Evolutionary conservation across 2,329 filamentous ascomycete genomes (phyloP).

Genomic region (Aureobasidium pullulans): DNA sequence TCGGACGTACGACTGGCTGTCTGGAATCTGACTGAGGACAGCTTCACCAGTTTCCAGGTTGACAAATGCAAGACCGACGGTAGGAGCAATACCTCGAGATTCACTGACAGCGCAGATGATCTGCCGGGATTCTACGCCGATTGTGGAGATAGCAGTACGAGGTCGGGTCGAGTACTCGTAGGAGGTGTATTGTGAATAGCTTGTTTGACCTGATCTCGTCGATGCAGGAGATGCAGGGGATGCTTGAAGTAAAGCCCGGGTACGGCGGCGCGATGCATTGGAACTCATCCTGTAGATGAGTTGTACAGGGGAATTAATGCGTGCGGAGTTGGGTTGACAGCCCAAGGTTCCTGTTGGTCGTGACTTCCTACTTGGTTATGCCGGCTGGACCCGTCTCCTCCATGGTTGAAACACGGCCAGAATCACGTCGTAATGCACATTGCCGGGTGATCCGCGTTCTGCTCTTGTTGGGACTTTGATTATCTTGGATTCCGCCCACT

Average conservation of each 20-base stretch:
- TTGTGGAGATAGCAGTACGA: slow-evolving; percentile 50
- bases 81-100: slow-evolving; percentile 76
- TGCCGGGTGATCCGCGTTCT: background rate
- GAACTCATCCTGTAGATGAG: background rate
- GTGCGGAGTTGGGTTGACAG: background rate
- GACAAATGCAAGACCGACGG: slow-evolving; percentile 78
- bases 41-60: slow-evolving; percentile 80
- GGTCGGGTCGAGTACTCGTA: slow-evolving; percentile 39
- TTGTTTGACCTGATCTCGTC: slow-evolving; percentile 8
- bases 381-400: background rate
- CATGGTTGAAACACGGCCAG: background rate
- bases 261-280: background rate
- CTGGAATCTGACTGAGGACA: slow-evolving; percentile 81
- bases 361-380: background rate
- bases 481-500: background rate
- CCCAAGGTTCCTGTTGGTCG: background rate
- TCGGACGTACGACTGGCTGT: slow-evolving; percentile 84
- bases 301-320: background rate
- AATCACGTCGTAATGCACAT: background rate
- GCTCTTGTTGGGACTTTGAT: too few relatives aligned
- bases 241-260: background rate
- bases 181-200: slow-evolving; percentile 26
- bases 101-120: slow-evolving; percentile 86
- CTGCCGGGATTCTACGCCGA: slow-evolving; percentile 54
- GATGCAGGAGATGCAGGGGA: background rate